A percentile compares a stretch with the other conserved stretches of the same genome.
Evolutionary conservation across 257 asterid genomes (phyloP).

Genomic region (Nicotiana knightiana): DNA sequence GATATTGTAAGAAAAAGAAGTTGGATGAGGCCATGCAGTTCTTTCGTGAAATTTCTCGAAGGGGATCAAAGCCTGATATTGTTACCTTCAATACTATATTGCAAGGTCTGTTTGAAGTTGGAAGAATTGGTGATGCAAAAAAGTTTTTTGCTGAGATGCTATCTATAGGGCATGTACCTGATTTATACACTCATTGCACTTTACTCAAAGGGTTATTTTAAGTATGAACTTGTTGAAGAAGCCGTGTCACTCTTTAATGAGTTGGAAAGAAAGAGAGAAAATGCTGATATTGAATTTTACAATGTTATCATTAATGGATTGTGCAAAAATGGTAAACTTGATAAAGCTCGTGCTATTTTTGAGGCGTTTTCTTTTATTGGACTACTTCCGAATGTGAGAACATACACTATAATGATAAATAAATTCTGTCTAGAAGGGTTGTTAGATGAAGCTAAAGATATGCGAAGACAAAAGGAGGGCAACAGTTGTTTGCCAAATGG

Average conservation of each 20-base stretch:
- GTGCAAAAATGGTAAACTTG: background rate
- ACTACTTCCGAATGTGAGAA: background rate
- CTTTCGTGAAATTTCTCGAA: background rate
- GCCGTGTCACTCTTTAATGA: background rate
- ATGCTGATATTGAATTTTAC: background rate
- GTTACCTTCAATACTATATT: background rate
- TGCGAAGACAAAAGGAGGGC: background rate
- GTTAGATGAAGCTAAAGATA: slow-evolving; percentile 7
- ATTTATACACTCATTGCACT: background rate
- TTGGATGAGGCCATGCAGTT: slow-evolving; percentile 4
- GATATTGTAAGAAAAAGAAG: too few relatives aligned
- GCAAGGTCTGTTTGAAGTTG: background rate
- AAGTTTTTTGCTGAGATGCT: background rate
- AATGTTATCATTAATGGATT: background rate
- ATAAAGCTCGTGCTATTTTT: background rate
- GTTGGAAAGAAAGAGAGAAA: background rate
- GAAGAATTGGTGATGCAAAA: background rate
- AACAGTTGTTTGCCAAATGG: background rate
- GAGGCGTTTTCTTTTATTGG: background rate
- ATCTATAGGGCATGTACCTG: background rate
- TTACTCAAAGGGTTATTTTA: slow-evolving; percentile 9
- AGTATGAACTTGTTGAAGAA: slow-evolving; percentile 8
- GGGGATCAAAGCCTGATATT: background rate
- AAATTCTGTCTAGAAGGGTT: slow-evolving; percentile 8
- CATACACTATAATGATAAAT: background rate